These are phyloP conservation scores for Agrostemma githago DNA, from an alignment of 148 eudicot genomes.

Conservation along the genomic window DNA sequence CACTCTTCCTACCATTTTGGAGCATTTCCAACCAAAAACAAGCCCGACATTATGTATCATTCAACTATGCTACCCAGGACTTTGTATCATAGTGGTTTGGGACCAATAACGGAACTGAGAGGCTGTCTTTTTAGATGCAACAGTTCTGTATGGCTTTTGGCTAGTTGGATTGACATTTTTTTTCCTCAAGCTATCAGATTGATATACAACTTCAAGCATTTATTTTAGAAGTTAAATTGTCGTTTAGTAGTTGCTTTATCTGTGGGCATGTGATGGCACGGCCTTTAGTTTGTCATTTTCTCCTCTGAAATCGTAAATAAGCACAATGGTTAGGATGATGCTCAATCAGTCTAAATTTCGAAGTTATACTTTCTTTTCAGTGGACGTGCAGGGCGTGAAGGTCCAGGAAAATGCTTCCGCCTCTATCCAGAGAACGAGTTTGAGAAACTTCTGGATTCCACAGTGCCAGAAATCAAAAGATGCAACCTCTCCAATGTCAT, in stretches of 20 bases:
- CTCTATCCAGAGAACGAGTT: slow-evolving; percentile 79
- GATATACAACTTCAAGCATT: slow-evolving; percentile 7
- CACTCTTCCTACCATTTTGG: too few species aligned
- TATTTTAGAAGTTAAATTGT: neutral
- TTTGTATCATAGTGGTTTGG: too few species aligned
- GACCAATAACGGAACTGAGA: too few species aligned
- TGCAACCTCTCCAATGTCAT: slow-evolving; percentile 81
- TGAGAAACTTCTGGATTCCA: slow-evolving; percentile 73
- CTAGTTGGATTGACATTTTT: too few species aligned
- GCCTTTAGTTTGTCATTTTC: neutral
- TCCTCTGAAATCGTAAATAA: neutral
- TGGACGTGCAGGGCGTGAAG: slow-evolving; percentile 99
- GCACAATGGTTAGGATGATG: neutral
- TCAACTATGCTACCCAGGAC: too few species aligned
- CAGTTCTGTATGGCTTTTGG: too few species aligned
- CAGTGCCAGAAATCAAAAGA: slow-evolving; percentile 85
- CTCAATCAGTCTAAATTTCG: slow-evolving; percentile 8
- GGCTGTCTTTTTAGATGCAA: too few species aligned
- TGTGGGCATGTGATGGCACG: neutral
- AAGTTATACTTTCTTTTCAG: slow-evolving; percentile 35
- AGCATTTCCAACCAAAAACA: too few species aligned
- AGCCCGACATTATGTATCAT: too few species aligned
- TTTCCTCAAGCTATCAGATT: neutral
- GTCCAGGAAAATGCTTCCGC: slow-evolving; percentile 94
- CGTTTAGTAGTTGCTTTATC: neutral